Evolutionary conservation across 331 rosid genomes (phyloP), one percentile per base, ranked within the genome.

Genomic region (Quercus tomentella): DNA sequence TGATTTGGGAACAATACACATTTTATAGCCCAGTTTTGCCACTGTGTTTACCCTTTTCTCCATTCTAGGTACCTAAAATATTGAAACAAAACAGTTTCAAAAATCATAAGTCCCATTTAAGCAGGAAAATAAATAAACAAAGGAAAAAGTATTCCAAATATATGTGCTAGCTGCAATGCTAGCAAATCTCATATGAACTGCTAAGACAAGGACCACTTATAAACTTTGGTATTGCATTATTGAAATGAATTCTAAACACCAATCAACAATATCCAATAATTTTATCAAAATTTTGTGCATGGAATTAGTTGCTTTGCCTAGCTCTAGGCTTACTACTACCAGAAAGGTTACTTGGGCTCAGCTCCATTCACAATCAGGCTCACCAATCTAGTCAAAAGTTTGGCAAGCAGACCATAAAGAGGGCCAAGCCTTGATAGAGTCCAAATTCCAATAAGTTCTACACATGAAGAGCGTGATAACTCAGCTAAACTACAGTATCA

Each of bases 21-120:
- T 87, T 73, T 76, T 88, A 87, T 91, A 93, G 43, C 99, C 99
- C 82, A 93, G 81, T 89, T 95, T 91, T 0, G 91, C 93, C 77
- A 93, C 68, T 3, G 93, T 88, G 70, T 87, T 61, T 26, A 95
- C 76, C 84, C 99, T 91, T 90, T 86, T 95, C 49, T 95, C 99
- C 88, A 91, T 89, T 79, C 91, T 83, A 74, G 97, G 84, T 57
- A 95, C 99, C 99, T 94, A 86, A 49, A 41, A 75, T 57, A 72
- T 79, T 35, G 61, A 37, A 72, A 76, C 22, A 1, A 76, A 23
- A 71, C 66, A 8, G 16, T 70, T 14, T 30, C 22, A 4, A 51
- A n/a, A 17, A 2, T 63, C 31, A 28, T 4, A 35, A 14, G 61
- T 7, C 14, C 10, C 37, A 2, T 12, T 41, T 49, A 17, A 14